Conservation (phyloP, 176 grass and related monocot genomes). For the Musa itinerans region DNA sequence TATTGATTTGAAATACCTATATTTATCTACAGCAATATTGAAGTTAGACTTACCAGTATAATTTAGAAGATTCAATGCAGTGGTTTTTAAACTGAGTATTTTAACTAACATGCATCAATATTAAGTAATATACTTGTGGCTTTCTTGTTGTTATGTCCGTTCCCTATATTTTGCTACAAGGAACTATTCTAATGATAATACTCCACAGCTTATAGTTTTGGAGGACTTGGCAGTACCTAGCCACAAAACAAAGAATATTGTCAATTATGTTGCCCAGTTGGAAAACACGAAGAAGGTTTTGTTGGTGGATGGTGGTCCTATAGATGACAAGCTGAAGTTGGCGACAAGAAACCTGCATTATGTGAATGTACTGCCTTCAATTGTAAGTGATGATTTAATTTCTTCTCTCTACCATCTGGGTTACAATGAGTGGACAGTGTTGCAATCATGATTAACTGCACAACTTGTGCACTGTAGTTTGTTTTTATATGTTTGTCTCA, state of each 20-base stretch:
- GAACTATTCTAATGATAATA: neutral
- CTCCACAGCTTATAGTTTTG: constrained; percentile 55
- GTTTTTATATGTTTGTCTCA: neutral
- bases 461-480: neutral
- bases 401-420: neutral
- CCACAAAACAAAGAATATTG: constrained; percentile 87
- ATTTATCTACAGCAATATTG: too few species aligned
- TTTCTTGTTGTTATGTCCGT: too few species aligned
- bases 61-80: too few species aligned
- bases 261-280: constrained; percentile 54
- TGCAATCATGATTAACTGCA: constrained; percentile 36
- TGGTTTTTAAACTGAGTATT: too few species aligned
- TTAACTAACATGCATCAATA: too few species aligned
- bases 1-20: too few species aligned
- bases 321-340: constrained; percentile 68
- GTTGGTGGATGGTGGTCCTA: constrained; percentile 63
- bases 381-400: constrained; percentile 84
- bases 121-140: too few species aligned
- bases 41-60: too few species aligned
- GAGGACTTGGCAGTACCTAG: constrained; percentile 62
- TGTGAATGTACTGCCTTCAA: constrained; percentile 66
- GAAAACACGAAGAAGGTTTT: constrained; percentile 66
- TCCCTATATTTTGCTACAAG: too few species aligned
- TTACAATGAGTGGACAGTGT: neutral
- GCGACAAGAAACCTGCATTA: constrained; percentile 83